Evolutionary conservation across 2,329 filamentous ascomycete species (phyloP).

Genomic region (Exophiala xenobiotica): DNA sequence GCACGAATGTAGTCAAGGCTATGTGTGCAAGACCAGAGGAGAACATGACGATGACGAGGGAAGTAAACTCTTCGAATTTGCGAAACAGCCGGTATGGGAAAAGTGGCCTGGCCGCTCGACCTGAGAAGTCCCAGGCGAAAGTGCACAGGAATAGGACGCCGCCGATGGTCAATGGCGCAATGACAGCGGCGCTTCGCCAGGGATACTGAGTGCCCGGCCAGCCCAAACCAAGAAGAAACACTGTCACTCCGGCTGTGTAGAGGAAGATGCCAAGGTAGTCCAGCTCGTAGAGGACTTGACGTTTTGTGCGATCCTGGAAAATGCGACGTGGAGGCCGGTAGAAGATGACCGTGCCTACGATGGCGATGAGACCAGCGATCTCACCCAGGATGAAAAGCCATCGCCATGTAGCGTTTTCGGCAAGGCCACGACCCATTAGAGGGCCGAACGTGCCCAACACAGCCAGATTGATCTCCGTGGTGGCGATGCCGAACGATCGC

Average conservation of each 20-base stretch:
- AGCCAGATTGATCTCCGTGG: background rate
- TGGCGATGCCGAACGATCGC: constrained; percentile 2
- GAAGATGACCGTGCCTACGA: constrained; percentile 34
- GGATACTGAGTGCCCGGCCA: constrained; percentile 43
- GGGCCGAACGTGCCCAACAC: background rate
- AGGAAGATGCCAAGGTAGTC: constrained; percentile 49
- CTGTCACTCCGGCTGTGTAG: constrained; percentile 41
- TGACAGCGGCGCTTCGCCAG: constrained; percentile 42
- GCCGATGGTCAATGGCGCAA: constrained; percentile 41
- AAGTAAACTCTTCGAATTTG: constrained; percentile 4
- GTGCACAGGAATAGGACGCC: constrained; percentile 38
- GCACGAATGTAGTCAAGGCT: constrained; percentile 2
- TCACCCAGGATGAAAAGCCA: constrained; percentile 9
- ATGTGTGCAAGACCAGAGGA: background rate
- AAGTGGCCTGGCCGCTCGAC: background rate
- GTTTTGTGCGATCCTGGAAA: constrained; percentile 29
- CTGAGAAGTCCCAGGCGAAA: constrained; percentile 39
- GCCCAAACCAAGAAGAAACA: constrained; percentile 46
- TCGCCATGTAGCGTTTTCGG: constrained; percentile 2
- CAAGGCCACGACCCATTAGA: background rate
- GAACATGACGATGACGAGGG: constrained; percentile 5
- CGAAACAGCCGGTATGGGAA: constrained; percentile 3
- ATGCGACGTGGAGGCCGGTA: constrained; percentile 51
- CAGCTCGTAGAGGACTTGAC: constrained; percentile 43
- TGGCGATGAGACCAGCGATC: background rate